Percentiles rank a stretch among this genome's conserved stretches.
Conservation (phyloP, 1,284 basidiomycete species). For the Heterobasidion irregulare region DNA sequence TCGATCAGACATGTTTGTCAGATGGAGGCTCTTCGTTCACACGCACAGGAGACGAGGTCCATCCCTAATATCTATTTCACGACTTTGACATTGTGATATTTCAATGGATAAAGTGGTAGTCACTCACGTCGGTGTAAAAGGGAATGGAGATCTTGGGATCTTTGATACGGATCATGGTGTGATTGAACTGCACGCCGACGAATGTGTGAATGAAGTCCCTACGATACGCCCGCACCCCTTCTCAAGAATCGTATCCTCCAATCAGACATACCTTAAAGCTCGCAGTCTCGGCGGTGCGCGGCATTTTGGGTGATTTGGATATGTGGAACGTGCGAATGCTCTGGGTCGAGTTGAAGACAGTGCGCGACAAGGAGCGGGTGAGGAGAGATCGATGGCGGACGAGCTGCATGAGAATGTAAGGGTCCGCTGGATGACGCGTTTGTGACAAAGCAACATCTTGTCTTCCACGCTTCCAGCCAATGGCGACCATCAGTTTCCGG, state of each 20-base stretch:
- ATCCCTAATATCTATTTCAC: constrained; percentile 67
- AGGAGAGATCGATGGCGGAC: background rate
- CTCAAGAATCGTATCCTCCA: background rate
- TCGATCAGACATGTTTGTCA: constrained; percentile 2
- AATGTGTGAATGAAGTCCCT: background rate
- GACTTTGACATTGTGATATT: background rate
- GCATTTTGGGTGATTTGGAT: constrained; percentile 33
- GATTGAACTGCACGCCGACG: constrained; percentile 59
- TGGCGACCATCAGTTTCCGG: no score
- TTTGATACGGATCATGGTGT: constrained; percentile 88
- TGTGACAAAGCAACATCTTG: background rate
- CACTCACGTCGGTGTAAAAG: constrained; percentile 65
- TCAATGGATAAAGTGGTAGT: background rate
- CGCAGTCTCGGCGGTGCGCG: constrained; percentile 55
- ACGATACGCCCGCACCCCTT: background rate
- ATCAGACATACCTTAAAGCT: constrained; percentile 44
- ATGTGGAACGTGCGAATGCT: background rate
- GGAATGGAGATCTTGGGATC: constrained; percentile 74
- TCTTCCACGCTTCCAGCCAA: no score
- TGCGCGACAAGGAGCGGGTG: background rate
- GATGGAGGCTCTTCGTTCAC: constrained; percentile 1
- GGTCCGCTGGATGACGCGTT: background rate
- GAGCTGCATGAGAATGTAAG: background rate
- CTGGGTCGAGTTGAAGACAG: background rate
- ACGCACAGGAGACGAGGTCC: constrained; percentile 63